phyloP scores from a whole-genome alignment of 1,139 yeast species.

The Eremothecium cymbalariae region DNA sequence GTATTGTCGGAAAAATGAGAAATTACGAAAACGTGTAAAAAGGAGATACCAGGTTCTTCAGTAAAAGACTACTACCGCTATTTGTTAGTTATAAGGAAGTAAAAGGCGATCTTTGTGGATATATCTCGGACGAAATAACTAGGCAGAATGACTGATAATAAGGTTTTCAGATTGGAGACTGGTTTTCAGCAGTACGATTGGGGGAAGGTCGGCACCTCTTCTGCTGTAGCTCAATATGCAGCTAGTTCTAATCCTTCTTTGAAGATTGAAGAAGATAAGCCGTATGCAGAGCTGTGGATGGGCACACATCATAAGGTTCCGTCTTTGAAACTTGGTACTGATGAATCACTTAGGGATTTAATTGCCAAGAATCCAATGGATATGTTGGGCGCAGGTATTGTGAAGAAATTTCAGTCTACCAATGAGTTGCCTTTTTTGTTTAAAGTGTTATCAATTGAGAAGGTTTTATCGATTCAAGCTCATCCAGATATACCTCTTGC shows the following conservation, averaged over 20 bases:
- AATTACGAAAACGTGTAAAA: no score
- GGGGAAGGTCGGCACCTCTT: conserved; percentile 79
- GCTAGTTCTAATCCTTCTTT: conserved; percentile 55
- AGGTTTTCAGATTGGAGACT: conserved; percentile 34
- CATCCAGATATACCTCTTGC: conserved; percentile 92
- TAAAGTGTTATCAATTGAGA: conserved; percentile 85
- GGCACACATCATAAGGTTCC: conserved; percentile 96
- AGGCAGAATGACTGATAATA: conserved; percentile 29
- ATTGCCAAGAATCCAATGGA: conserved; percentile 52
- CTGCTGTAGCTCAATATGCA: conserved; percentile 87
- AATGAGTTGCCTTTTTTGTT: conserved; percentile 84
- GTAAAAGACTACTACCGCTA: no score
- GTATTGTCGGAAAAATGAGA: no score
- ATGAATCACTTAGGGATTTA: conserved; percentile 55
- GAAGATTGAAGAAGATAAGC: conserved; percentile 59
- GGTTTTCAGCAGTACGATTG: conserved; percentile 65
- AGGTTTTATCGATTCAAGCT: conserved; percentile 92
- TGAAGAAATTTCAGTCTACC: conserved; percentile 56
- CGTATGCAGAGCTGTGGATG: conserved; percentile 96
- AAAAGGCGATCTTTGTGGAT: no score
- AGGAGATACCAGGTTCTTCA: no score
- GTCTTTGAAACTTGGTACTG: conserved; percentile 50
- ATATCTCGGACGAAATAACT: no score
- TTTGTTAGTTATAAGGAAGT: no score
- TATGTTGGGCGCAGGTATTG: conserved; percentile 50